A percentile compares a stretch with the other conserved stretches of the same genome.
Conservation (phyloP, 2,329 filamentous ascomycete genomes). For the Penicillium sp. region DNA sequence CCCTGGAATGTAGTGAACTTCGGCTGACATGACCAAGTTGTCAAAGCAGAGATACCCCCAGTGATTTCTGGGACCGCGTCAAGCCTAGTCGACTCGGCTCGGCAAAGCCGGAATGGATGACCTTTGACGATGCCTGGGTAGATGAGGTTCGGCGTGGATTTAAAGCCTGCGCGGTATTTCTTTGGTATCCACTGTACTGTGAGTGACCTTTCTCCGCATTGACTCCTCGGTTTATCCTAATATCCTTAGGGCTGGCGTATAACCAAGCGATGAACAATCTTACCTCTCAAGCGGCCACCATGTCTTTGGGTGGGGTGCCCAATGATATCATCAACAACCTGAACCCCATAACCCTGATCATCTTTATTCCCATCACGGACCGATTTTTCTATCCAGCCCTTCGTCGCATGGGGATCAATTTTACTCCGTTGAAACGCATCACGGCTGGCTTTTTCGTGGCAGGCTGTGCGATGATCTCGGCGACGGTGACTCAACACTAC, state of each 20-base stretch:
- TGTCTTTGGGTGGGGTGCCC: slow-evolving; percentile 53
- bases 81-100: slow-evolving; percentile 33
- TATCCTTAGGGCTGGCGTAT: slow-evolving; percentile 44
- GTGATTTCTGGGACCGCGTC: slow-evolving; percentile 28
- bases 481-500: slow-evolving; percentile 51
- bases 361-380: slow-evolving; percentile 57
- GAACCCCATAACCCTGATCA: slow-evolving; percentile 54
- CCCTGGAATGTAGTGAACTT: not conserved
- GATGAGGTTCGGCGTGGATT: slow-evolving; percentile 72
- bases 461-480: slow-evolving; percentile 50
- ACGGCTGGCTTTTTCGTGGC: slow-evolving; percentile 52
- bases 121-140: slow-evolving; percentile 80
- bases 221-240: not conserved
- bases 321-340: slow-evolving; percentile 59
- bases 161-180: slow-evolving; percentile 68
- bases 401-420: slow-evolving; percentile 48
- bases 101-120: slow-evolving; percentile 56
- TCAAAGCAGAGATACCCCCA: slow-evolving; percentile 8
- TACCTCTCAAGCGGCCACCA: slow-evolving; percentile 56
- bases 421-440: slow-evolving; percentile 57
- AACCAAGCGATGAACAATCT: slow-evolving; percentile 58
- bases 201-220: not conserved
- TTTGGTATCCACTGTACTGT: slow-evolving; percentile 56
- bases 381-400: slow-evolving; percentile 53
- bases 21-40: slow-evolving; percentile 13